Evolutionary conservation across 768 basidiomycete species (phyloP).

Genomic region (Saitozyma podzolica): DNA sequence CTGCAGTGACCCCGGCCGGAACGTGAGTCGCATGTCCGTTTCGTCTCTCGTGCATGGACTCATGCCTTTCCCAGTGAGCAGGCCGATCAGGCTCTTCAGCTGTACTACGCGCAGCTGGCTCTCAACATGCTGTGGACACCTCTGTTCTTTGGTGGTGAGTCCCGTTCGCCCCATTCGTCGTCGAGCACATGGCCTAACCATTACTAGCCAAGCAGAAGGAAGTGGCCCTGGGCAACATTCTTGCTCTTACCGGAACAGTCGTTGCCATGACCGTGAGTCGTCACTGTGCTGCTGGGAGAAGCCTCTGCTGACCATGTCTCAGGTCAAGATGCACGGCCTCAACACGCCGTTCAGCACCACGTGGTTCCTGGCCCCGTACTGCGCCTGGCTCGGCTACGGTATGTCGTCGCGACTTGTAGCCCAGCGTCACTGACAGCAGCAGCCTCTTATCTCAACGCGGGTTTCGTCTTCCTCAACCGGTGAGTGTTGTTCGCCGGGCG

Average conservation of each 20-base stretch:
- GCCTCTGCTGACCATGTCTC: background rate
- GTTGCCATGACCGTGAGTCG: conserved; percentile 63
- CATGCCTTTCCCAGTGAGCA: conserved; percentile 50
- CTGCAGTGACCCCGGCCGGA: conserved; percentile 53
- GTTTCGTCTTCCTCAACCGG: conserved; percentile 58
- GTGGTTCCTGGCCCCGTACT: conserved; percentile 66
- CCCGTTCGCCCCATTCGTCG: background rate
- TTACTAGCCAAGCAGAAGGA: conserved; percentile 56
- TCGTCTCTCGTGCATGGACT: background rate
- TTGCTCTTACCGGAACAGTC: conserved; percentile 60
- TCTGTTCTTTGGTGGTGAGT: conserved; percentile 62
- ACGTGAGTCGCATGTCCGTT: conserved; percentile 53
- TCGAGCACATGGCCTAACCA: conserved; percentile 9
- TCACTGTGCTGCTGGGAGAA: background rate
- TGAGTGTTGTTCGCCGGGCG: conserved; percentile 6
- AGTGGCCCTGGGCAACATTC: conserved; percentile 61
- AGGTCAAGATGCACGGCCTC: conserved; percentile 60
- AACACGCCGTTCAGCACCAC: conserved; percentile 56
- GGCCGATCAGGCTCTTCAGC: conserved; percentile 58
- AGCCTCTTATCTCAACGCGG: conserved; percentile 70
- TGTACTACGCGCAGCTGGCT: conserved; percentile 66
- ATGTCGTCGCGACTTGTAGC: conserved; percentile 11
- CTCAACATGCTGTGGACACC: conserved; percentile 67
- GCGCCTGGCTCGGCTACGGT: conserved; percentile 64
- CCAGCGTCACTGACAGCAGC: conserved; percentile 3